Conservation (phyloP, 2,329 filamentous ascomycete genomes). For the Capronia americana region DNA sequence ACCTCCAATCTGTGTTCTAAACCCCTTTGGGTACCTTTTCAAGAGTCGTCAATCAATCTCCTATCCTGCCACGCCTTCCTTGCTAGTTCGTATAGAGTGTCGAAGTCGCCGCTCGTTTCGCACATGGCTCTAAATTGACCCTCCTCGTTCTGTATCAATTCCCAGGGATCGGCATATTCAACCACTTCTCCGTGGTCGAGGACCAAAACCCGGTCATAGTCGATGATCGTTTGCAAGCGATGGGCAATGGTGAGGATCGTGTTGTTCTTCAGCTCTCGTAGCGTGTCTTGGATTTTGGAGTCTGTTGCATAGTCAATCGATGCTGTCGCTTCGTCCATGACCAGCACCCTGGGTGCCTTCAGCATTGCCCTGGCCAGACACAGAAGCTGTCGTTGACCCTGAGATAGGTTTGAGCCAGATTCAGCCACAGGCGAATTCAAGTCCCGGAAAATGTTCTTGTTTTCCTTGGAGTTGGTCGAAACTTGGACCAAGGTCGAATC, state of each 20-base stretch:
- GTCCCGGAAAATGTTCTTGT: slow-evolving; percentile 94
- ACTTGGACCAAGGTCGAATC: slow-evolving; percentile 33
- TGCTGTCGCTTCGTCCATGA: slow-evolving; percentile 98
- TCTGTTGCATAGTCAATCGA: slow-evolving; percentile 98
- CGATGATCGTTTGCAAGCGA: slow-evolving; percentile 92
- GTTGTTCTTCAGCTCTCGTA: slow-evolving; percentile 82
- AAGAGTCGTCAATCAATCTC: slow-evolving; percentile 52
- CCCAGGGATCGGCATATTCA: slow-evolving; percentile 89
- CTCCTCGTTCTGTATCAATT: slow-evolving; percentile 73
- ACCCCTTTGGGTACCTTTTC: neutral
- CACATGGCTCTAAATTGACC: slow-evolving; percentile 73
- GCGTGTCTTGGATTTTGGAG: slow-evolving; percentile 93
- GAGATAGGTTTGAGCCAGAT: slow-evolving; percentile 91
- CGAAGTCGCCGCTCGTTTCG: slow-evolving; percentile 70
- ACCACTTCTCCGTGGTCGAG: slow-evolving; percentile 86
- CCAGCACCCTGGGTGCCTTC: slow-evolving; percentile 87
- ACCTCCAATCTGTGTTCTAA: neutral
- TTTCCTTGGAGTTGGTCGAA: slow-evolving; percentile 56
- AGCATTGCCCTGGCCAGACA: slow-evolving; percentile 92
- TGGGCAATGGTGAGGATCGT: slow-evolving; percentile 98
- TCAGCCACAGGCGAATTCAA: slow-evolving; percentile 83
- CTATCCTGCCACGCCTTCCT: slow-evolving; percentile 57
- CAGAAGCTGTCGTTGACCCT: slow-evolving; percentile 92
- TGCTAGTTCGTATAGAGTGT: slow-evolving; percentile 62
- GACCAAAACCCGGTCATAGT: slow-evolving; percentile 97